Conservation (phyloP, 805 yeast species). For the Saturnispora saitoi region DNA sequence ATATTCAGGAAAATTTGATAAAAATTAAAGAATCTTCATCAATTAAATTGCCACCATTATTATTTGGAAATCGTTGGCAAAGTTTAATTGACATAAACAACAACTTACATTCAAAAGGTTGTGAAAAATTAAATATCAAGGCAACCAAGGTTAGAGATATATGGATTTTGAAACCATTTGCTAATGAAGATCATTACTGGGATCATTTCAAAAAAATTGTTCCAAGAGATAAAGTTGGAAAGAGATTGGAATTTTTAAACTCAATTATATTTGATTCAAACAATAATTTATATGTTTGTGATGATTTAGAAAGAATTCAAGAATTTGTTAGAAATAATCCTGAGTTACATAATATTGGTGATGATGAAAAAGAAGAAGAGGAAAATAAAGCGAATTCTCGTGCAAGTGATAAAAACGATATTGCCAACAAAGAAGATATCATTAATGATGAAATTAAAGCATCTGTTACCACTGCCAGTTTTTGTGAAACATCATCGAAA, state of each 20-base stretch:
- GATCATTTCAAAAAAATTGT: slow-evolving; percentile 14
- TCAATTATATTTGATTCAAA: slow-evolving; percentile 21
- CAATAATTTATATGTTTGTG: slow-evolving; percentile 15
- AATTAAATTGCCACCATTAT: slow-evolving; percentile 13
- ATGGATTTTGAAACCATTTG: slow-evolving; percentile 13
- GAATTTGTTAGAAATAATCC: slow-evolving; percentile 3
- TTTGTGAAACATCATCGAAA: neutral
- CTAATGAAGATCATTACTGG: slow-evolving; percentile 15
- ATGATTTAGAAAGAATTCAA: slow-evolving; percentile 10
- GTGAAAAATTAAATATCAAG: slow-evolving; percentile 8
- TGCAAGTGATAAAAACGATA: neutral
- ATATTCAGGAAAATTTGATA: slow-evolving; percentile 15
- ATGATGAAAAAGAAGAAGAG: slow-evolving; percentile 10
- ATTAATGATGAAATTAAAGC: neutral
- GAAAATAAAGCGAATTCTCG: neutral
- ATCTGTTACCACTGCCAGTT: neutral
- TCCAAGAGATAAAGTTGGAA: slow-evolving; percentile 11
- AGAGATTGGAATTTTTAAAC: slow-evolving; percentile 17
- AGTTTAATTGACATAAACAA: slow-evolving; percentile 6
- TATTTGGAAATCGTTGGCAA: slow-evolving; percentile 13
- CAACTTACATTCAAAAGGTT: neutral
- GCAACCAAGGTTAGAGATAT: slow-evolving; percentile 13
- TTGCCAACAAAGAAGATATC: neutral
- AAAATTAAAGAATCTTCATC: slow-evolving; percentile 5
- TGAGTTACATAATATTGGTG: slow-evolving; percentile 8